Evolutionary conservation across 306 rosid genomes (phyloP).

Genomic region (Medicago lupulina): DNA sequence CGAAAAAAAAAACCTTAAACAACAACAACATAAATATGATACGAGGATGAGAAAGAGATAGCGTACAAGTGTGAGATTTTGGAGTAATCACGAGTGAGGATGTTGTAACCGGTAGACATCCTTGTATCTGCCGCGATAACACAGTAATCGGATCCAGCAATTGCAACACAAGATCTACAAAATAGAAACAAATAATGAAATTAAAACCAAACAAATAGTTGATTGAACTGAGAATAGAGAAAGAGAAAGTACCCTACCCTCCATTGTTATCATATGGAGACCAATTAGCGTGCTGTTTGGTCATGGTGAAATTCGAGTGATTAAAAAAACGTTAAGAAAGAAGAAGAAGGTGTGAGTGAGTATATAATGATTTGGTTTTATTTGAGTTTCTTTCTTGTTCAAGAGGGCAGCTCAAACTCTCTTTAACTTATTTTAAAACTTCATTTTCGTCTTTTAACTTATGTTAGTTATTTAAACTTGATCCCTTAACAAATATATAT

Average conservation of each 20-base stretch:
- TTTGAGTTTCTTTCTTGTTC: too few relatives aligned
- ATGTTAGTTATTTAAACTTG: too few relatives aligned
- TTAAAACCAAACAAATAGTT: not conserved
- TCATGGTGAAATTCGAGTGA: not conserved
- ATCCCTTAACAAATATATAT: too few relatives aligned
- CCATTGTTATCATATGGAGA: constrained; percentile 9
- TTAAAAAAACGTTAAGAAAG: too few relatives aligned
- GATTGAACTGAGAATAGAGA: not conserved
- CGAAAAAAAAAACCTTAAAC: not conserved
- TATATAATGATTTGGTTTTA: not conserved
- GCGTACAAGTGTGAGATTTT: constrained; percentile 9
- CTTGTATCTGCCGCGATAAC: constrained; percentile 1
- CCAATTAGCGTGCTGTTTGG: constrained; percentile 10
- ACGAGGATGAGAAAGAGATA: not conserved
- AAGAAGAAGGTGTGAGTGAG: not conserved
- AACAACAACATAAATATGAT: not conserved
- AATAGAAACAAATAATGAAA: not conserved
- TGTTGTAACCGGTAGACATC: constrained; percentile 4
- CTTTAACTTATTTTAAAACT: too few relatives aligned
- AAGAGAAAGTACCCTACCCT: not conserved
- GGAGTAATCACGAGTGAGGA: constrained; percentile 21
- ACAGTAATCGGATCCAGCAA: constrained; percentile 20
- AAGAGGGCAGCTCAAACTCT: too few relatives aligned
- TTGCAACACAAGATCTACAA: constrained; percentile 13
- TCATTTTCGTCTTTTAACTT: too few relatives aligned